These are phyloP conservation scores for Buddleja alternifolia DNA, from an alignment of 257 asterid species.

Conservation along the genomic window DNA sequence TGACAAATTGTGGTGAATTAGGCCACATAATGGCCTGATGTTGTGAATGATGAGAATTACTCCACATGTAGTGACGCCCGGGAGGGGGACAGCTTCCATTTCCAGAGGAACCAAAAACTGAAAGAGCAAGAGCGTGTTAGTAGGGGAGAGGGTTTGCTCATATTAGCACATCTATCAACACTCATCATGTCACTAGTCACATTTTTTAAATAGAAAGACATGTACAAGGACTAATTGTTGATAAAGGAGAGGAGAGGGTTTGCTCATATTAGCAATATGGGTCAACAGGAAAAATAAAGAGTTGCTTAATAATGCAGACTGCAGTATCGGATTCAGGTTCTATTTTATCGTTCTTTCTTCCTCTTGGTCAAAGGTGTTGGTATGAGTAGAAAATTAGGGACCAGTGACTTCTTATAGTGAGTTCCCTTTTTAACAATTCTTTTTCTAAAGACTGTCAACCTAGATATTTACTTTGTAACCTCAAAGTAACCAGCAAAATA, in stretches of 20 bases:
- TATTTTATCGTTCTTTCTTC: conserved; percentile 12
- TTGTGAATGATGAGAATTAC: conserved; percentile 66
- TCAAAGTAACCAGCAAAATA: conserved; percentile 3
- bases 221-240: background rate
- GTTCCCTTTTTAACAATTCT: background rate
- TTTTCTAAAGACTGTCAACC: conserved; percentile 5
- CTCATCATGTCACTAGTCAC: too few relatives aligned
- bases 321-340: background rate
- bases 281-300: conserved; percentile 15
- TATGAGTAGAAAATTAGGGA: background rate
- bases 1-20: conserved; percentile 75
- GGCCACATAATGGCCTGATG: conserved; percentile 81
- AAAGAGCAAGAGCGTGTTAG: conserved; percentile 31
- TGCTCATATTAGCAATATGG: conserved; percentile 2
- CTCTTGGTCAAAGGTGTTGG: conserved; percentile 2
- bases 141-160: too few relatives aligned
- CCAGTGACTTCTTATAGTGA: conserved; percentile 7
- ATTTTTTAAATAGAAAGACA: background rate
- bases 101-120: conserved; percentile 81
- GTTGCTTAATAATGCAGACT: conserved; percentile 3
- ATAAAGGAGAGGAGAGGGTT: background rate
- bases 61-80: conserved; percentile 88
- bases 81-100: conserved; percentile 88
- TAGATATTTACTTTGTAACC: background rate
- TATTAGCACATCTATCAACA: too few relatives aligned